These are phyloP conservation scores for Nicotiana tabacum DNA, from an alignment of 257 asterid genomes.

Conservation along the genomic window DNA sequence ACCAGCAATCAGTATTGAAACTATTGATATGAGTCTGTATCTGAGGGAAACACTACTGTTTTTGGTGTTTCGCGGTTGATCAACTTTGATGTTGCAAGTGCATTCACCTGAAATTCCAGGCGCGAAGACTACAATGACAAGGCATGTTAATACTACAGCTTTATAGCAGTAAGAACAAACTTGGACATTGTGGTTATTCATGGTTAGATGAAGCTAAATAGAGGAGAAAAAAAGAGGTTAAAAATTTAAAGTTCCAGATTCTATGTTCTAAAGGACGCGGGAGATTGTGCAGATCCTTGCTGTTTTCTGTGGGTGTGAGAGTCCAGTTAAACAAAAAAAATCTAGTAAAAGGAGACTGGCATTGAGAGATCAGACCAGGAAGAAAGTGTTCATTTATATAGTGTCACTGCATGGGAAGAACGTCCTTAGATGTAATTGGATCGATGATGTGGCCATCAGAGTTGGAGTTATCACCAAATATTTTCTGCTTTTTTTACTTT, in stretches of 20 bases:
- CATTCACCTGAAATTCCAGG: neutral
- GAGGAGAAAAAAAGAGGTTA: too few relatives aligned
- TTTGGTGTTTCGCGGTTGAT: neutral
- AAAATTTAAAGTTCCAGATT: too few relatives aligned
- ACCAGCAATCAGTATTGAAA: constrained; percentile 39
- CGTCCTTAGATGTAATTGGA: neutral
- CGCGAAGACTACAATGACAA: neutral
- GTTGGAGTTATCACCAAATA: too few relatives aligned
- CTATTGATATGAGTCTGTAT: constrained; percentile 41
- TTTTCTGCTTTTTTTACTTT: too few relatives aligned
- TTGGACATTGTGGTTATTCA: neutral
- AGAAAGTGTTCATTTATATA: neutral
- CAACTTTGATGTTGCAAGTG: constrained; percentile 22
- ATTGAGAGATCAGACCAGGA: too few relatives aligned
- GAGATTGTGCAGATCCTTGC: neutral
- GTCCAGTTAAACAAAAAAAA: too few relatives aligned
- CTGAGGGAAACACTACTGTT: constrained; percentile 34
- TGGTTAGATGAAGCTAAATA: too few relatives aligned
- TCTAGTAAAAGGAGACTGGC: neutral
- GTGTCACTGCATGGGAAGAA: neutral
- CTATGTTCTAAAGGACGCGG: neutral
- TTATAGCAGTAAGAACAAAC: neutral
- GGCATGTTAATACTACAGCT: neutral
- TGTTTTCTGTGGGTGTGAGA: neutral
- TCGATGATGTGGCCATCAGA: neutral